Evolutionary conservation across 169 alveolate genomes (phyloP).

Genomic region (Plasmodium cynomolgi): DNA sequence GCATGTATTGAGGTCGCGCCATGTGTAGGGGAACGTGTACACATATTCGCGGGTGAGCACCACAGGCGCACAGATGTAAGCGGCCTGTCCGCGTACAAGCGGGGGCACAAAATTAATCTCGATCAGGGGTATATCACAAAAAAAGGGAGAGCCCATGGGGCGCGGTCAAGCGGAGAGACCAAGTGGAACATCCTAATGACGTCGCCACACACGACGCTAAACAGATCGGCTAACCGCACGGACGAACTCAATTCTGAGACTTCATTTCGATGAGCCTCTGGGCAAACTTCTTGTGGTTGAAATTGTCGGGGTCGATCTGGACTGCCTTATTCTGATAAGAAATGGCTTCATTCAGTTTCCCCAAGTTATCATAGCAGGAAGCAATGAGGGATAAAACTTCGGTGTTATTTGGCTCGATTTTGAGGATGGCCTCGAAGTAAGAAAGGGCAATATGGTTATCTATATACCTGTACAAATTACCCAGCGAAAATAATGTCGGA

Average conservation of each 20-base stretch:
- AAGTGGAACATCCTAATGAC: not conserved
- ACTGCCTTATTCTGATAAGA: conserved; percentile 70
- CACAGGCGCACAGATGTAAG: not conserved
- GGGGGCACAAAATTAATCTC: not conserved
- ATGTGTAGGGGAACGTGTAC: not conserved
- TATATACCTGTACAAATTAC: conserved; percentile 70
- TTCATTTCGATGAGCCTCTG: conserved; percentile 65
- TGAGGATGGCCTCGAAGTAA: conserved; percentile 67
- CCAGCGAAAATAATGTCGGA: conserved; percentile 65
- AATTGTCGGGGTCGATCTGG: conserved; percentile 70
- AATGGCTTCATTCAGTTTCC: conserved; percentile 70
- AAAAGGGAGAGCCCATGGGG: not conserved
- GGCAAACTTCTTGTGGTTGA: conserved; percentile 73
- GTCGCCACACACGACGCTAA: not conserved
- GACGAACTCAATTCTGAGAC: conserved; percentile 23
- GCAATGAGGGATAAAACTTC: conserved; percentile 71
- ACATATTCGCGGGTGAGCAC: not conserved
- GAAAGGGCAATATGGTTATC: conserved; percentile 61
- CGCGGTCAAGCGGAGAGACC: not conserved
- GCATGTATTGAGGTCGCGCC: not conserved
- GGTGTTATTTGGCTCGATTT: conserved; percentile 62
- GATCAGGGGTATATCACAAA: not conserved
- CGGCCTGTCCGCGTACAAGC: not conserved
- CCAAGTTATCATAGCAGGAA: conserved; percentile 58
- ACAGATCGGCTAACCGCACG: not conserved